These are phyloP conservation scores for Lasiosphaeria miniovina DNA, from an alignment of 495 filamentous ascomycete genomes.

Conservation along the genomic window DNA sequence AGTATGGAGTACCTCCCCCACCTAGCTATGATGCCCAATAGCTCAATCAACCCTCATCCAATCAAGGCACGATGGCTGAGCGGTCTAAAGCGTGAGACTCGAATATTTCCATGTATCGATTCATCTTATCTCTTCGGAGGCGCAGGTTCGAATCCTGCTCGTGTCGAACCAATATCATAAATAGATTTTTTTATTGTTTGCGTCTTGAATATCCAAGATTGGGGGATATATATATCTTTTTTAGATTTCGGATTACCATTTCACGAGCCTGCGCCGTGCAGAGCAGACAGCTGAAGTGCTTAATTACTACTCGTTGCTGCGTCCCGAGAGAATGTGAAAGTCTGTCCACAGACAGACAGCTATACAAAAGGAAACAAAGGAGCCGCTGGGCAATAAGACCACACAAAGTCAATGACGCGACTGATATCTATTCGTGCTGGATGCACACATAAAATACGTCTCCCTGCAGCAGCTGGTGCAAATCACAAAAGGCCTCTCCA, in stretches of 20 bases:
- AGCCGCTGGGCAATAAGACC: background rate
- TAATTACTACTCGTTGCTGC: background rate
- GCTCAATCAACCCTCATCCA: too few species aligned
- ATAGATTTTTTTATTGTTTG: background rate
- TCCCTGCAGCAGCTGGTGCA: too few species aligned
- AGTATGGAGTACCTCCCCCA: too few species aligned
- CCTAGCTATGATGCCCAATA: too few species aligned
- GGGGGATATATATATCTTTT: too few species aligned
- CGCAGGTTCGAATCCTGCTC: background rate
- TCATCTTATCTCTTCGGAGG: conserved; percentile 1
- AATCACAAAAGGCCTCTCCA: too few species aligned
- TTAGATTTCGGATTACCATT: background rate
- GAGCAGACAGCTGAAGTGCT: too few species aligned
- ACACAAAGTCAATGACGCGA: background rate
- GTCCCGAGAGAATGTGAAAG: background rate
- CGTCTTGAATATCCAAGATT: background rate
- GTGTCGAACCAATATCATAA: background rate
- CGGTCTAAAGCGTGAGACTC: conserved; percentile 1
- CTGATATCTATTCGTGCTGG: too few species aligned
- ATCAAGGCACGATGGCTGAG: too few species aligned
- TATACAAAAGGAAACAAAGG: background rate
- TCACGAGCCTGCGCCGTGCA: background rate
- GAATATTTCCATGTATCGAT: background rate
- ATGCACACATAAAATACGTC: too few species aligned
- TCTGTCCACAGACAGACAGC: background rate